Base-by-base conservation (phyloP, 768 basidiomycete species). In the Tulasnella calospora region DNA sequence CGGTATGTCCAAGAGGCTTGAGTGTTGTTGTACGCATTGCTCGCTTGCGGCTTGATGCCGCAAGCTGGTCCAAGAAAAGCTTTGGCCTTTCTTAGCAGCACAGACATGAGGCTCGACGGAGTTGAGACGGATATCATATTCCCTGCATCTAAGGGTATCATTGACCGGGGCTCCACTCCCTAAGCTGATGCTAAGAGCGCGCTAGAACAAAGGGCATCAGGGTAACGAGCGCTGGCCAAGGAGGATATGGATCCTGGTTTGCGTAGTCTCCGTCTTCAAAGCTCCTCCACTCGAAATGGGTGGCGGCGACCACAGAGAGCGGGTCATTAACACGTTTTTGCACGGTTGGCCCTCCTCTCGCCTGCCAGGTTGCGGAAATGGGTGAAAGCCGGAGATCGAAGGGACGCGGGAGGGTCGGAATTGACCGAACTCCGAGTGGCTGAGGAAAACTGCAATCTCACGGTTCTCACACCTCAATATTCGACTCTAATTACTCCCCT, bases 381-480 rank as follows among this genome's bases (percentile, higher is more conserved):
- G 30, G 36, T 33, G 67, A 70, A 70, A 23, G 71, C 36, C 71
- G 27, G 41, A 40, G 41, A 15, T 23, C 21, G 33, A 71, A 30
- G 71, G n/a, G 13, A 7, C 36, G 57, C 17, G 21, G 57, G 57
- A 23, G 23, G 23, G 27, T 61, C 33, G 61, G 33, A 67, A 35
- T 35, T 67, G 61, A 21, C 61, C 30, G 44, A 40, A 41, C 33
- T 40, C n/a, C 71, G 44, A 72, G 71, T 72, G 71, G 71, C 71
- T 72, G 71, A 72, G 36, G 7, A 40, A 40, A 72, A 72, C 71
- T 72, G 44, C 44, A 72, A 72, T 72, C 71, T 41, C 71, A 46
- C 71, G 71, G 71, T 72, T 72, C 71, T 30, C 44, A 72, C 36
- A 36, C 71, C 44, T 40, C 61, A 67, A 35, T 30, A 67, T 67